Evolutionary conservation across 805 yeast genomes (phyloP).

Genomic region (Dipodascus albidus): DNA sequence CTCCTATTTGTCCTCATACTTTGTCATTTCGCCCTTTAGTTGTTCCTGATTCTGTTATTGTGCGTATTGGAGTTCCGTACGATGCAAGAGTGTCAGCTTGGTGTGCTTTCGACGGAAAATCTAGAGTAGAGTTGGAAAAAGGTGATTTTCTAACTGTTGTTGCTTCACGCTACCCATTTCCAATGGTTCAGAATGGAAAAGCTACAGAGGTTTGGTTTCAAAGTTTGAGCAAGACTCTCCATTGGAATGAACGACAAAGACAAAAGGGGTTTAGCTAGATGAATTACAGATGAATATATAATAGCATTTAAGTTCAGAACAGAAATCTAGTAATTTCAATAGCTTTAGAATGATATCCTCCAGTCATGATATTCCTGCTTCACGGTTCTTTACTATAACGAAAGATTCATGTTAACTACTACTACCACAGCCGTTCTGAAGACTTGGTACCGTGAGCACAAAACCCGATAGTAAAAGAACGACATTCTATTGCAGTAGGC

Average conservation of each 20-base stretch:
- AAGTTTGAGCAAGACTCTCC: constrained; percentile 75
- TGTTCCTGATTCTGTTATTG: constrained; percentile 75
- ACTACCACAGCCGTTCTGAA: too few relatives aligned
- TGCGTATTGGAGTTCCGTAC: constrained; percentile 72
- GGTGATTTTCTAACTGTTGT: constrained; percentile 81
- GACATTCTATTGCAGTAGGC: too few relatives aligned
- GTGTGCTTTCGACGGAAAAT: constrained; percentile 94
- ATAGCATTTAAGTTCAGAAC: too few relatives aligned
- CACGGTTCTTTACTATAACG: too few relatives aligned
- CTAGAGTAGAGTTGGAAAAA: constrained; percentile 62
- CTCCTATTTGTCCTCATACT: constrained; percentile 94
- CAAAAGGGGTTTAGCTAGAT: constrained; percentile 60
- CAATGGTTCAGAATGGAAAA: constrained; percentile 63
- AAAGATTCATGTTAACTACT: too few relatives aligned
- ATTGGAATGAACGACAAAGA: constrained; percentile 87
- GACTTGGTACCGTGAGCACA: too few relatives aligned
- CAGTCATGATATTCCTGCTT: too few relatives aligned
- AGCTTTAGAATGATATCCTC: too few relatives aligned
- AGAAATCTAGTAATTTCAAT: too few relatives aligned
- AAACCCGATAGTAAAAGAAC: too few relatives aligned
- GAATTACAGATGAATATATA: background rate
- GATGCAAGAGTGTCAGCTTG: constrained; percentile 84
- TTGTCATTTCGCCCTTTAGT: constrained; percentile 82
- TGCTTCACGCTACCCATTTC: constrained; percentile 88
- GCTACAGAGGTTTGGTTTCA: constrained; percentile 62